Percentiles rank a stretch among this genome's conserved stretches.
Evolutionary conservation across 169 alveolate species (phyloP).

Genomic region (Theileria orientalis): DNA sequence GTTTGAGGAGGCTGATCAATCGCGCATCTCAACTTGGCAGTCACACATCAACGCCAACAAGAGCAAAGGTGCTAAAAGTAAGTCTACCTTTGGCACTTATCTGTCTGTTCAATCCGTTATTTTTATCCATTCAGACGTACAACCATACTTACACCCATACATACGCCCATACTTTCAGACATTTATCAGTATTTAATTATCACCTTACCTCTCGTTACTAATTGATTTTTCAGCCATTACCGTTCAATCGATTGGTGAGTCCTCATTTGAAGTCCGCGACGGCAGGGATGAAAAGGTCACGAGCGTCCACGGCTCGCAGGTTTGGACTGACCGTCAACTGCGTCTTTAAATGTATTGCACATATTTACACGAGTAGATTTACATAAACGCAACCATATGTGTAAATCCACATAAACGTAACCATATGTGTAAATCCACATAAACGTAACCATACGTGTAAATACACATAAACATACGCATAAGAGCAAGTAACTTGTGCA

Average conservation of each 20-base stretch:
- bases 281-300: constrained; percentile 75
- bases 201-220: neutral
- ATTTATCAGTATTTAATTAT: neutral
- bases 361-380: neutral
- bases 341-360: constrained; percentile 16
- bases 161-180: too few species aligned
- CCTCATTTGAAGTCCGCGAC: constrained; percentile 57
- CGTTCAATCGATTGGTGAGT: constrained; percentile 44
- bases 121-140: too few species aligned
- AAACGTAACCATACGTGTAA: neutral
- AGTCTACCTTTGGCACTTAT: neutral
- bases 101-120: too few species aligned
- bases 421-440: neutral
- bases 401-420: neutral
- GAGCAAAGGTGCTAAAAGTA: constrained; percentile 35
- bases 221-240: neutral
- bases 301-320: constrained; percentile 75
- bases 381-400: neutral
- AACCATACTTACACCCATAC: too few species aligned
- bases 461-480: neutral
- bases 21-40: constrained; percentile 56
- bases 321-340: constrained; percentile 74
- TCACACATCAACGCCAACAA: constrained; percentile 42
- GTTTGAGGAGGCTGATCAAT: constrained; percentile 50
- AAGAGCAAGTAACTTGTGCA: too few species aligned